These are phyloP conservation scores for Microbotryomycetes sp. DNA, from an alignment of 1,284 basidiomycete genomes.

Conservation along the genomic window DNA sequence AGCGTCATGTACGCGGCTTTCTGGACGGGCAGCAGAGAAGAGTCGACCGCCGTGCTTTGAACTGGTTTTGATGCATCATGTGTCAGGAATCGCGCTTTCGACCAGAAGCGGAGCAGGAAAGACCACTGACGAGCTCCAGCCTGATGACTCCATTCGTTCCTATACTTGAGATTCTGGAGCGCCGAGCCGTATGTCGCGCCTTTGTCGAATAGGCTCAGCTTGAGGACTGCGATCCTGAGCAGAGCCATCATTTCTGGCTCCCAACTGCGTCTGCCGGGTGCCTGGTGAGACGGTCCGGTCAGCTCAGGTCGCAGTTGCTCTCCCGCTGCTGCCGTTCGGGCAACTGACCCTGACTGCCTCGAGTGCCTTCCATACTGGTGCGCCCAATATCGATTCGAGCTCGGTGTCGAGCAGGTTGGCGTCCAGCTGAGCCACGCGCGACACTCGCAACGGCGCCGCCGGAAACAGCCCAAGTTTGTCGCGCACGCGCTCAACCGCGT, in stretches of 20 bases:
- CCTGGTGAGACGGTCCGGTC: slow-evolving; percentile 42
- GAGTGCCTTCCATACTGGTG: slow-evolving; percentile 73
- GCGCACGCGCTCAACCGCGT: background rate
- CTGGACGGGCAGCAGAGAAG: slow-evolving; percentile 7
- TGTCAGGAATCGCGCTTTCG: background rate
- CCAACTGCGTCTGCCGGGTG: slow-evolving; percentile 56
- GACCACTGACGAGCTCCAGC: slow-evolving; percentile 17
- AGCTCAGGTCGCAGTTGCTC: background rate
- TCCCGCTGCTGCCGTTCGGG: background rate
- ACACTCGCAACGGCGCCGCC: slow-evolving; percentile 31
- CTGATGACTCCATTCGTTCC: slow-evolving; percentile 39
- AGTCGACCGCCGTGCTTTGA: slow-evolving; percentile 7
- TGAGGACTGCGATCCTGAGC: slow-evolving; percentile 71
- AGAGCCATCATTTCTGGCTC: slow-evolving; percentile 75
- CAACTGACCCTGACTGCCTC: slow-evolving; percentile 57
- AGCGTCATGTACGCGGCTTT: slow-evolving; percentile 26
- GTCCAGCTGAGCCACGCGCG: slow-evolving; percentile 86
- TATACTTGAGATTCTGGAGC: slow-evolving; percentile 67
- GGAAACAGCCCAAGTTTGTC: background rate
- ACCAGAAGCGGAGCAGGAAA: background rate
- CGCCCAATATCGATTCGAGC: slow-evolving; percentile 70
- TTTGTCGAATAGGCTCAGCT: slow-evolving; percentile 70
- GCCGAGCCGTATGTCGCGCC: slow-evolving; percentile 84
- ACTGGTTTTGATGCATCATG: background rate
- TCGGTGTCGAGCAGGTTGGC: slow-evolving; percentile 87